phyloP scores from a whole-genome alignment of 805 yeast species.

The Metschnikowia drakensbergensis region DNA sequence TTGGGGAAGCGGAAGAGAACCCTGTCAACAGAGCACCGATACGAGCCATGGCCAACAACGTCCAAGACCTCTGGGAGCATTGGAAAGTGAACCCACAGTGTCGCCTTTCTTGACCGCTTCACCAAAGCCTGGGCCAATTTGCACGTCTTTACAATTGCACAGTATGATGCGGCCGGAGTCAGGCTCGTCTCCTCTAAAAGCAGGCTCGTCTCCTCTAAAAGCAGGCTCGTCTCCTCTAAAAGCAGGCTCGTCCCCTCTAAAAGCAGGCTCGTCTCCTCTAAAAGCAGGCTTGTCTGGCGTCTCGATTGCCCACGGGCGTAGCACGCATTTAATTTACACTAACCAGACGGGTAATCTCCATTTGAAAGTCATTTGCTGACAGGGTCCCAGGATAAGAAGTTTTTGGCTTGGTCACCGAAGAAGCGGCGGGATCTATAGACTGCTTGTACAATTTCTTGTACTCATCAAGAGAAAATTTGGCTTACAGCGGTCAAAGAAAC shows the following conservation, averaged over 20 bases:
- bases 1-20: slow-evolving; percentile 86
- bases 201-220: no score
- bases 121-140: slow-evolving; percentile 81
- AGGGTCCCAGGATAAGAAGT: slow-evolving; percentile 71
- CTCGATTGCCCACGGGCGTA: slow-evolving; percentile 87
- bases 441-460: slow-evolving; percentile 52
- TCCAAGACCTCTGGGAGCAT: slow-evolving; percentile 96
- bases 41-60: slow-evolving; percentile 91
- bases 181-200: no score
- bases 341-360: slow-evolving; percentile 90
- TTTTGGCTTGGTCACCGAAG: slow-evolving; percentile 73
- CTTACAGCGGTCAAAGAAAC: slow-evolving; percentile 16
- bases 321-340: slow-evolving; percentile 84
- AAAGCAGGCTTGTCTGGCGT: slow-evolving; percentile 82
- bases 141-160: no score
- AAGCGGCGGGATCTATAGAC: slow-evolving; percentile 77
- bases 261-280: slow-evolving; percentile 95
- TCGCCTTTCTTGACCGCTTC: slow-evolving; percentile 86
- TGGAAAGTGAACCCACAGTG: slow-evolving; percentile 93
- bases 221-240: no score
- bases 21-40: slow-evolving; percentile 99
- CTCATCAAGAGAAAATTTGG: slow-evolving; percentile 17
- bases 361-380: slow-evolving; percentile 50
- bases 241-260: no score
- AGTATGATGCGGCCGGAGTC: slow-evolving; percentile 68